Base-by-base conservation (phyloP, 139 green algal species). In the Chlamydomonas sp. region DNA sequence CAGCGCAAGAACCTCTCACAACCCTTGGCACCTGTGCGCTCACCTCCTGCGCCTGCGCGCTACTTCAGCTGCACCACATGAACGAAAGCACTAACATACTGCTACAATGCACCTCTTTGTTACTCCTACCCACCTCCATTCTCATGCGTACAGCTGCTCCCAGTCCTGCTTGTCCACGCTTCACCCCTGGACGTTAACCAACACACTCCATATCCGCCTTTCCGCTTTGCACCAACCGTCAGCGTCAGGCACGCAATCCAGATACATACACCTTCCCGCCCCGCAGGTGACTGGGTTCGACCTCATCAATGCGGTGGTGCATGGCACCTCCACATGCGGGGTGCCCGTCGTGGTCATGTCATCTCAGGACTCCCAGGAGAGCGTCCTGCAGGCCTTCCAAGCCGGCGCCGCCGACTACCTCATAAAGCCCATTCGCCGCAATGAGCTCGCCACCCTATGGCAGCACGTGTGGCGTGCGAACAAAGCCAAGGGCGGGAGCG, bases 391-490 rank as follows among this genome's bases (percentile, higher is more conserved):
- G 63, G 89, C 89, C 1, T 92, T 92, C 58, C 81, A 92, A 17
- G 89, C 86, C 57, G 95, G 95, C 68, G 95, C 95, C 1, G 84
- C 91, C 0, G 95, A 96, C 78, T 97, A 94, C 86, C 89, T 98
- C 14, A 91, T 97, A 68, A 98, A 97, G 87, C 95, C 95, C 2
- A 86, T 98, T 10, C 92, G 94, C 2, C 90, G 90, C 61, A 97
- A 97, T 57, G 95, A 97, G 92, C 83, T 96, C 0, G 92, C 91
- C 15, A 97, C 94, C 4, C 88, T 98, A 12, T 97, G 95, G 95
- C 94, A 92, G 85, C 89, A 92, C 77, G 83, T 92, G 5, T 92
- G 89, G 89, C 69, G 89, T 0, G 89, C 89, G 3, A 87, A 91
- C 66, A 72, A 78, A 15, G 82, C 71, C 10, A 84, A 80, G 66